These are phyloP conservation scores for Talaromyces funiculosus DNA, from an alignment of 2,329 filamentous ascomycete genomes.

Conservation along the genomic window DNA sequence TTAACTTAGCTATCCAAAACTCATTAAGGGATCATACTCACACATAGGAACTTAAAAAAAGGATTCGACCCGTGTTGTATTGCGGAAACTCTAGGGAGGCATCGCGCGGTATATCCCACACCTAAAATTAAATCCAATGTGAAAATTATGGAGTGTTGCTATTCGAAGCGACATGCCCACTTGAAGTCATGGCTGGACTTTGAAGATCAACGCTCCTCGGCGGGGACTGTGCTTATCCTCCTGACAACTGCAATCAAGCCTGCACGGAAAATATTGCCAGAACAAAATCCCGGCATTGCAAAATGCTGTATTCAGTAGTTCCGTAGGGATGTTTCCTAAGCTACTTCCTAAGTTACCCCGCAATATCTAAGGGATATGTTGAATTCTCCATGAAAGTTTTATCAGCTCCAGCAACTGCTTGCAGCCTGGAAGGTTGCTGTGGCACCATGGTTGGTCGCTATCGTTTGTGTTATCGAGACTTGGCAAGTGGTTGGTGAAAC, in stretches of 20 bases:
- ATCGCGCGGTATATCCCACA: not conserved
- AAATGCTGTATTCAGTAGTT: not conserved
- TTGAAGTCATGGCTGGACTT: not conserved
- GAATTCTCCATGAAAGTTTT: not conserved
- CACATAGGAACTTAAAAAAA: not conserved
- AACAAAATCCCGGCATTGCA: not conserved
- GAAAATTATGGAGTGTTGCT: not conserved
- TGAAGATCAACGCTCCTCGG: not conserved
- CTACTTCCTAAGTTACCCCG: not conserved
- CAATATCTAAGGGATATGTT: not conserved
- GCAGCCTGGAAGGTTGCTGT: not conserved
- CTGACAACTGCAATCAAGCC: not conserved
- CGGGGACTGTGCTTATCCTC: not conserved
- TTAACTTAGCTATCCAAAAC: not conserved
- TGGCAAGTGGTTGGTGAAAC: not conserved
- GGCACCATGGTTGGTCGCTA: not conserved
- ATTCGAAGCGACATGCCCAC: not conserved
- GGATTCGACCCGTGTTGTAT: not conserved
- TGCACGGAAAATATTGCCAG: not conserved
- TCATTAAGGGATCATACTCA: not conserved
- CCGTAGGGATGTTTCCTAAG: too few relatives aligned
- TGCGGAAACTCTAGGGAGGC: not conserved
- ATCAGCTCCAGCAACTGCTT: not conserved
- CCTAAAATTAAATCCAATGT: not conserved
- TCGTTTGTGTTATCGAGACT: not conserved